Percentiles rank a stretch among this genome's conserved stretches.
These are phyloP conservation scores for Candida railenensis DNA, from an alignment of 805 yeast genomes.

Conservation along the genomic window DNA sequence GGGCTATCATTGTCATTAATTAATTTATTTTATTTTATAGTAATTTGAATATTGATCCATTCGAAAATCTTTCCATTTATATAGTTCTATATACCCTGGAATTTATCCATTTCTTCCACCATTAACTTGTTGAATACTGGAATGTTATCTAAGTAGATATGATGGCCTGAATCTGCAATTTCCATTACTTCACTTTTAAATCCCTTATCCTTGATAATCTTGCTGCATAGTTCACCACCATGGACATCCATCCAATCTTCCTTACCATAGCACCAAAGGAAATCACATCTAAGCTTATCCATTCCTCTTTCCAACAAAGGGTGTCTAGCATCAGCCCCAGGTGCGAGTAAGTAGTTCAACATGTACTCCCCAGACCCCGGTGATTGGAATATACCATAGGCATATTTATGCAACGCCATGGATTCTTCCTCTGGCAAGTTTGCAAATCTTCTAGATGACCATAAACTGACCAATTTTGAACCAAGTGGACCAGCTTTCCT, in stretches of 20 bases:
- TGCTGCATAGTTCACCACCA: conserved; percentile 46
- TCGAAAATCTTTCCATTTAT: background rate
- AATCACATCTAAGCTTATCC: conserved; percentile 52
- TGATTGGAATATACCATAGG: conserved; percentile 81
- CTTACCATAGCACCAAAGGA: conserved; percentile 86
- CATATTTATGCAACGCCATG: conserved; percentile 66
- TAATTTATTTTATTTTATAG: too few species aligned
- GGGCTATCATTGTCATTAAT: background rate
- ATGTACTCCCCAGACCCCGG: conserved; percentile 94
- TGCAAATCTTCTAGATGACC: conserved; percentile 84
- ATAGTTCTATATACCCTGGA: background rate
- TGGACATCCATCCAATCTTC: conserved; percentile 60
- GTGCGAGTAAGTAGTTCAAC: conserved; percentile 76
- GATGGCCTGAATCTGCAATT: conserved; percentile 69
- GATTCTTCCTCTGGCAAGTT: conserved; percentile 47
- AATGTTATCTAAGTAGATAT: conserved; percentile 70
- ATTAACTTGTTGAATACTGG: conserved; percentile 52
- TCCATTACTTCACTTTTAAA: conserved; percentile 29
- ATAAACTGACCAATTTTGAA: conserved; percentile 79
- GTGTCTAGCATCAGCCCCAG: conserved; percentile 86
- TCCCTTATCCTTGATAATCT: conserved; percentile 22
- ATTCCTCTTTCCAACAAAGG: conserved; percentile 60
- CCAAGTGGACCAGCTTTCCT: conserved; percentile 81
- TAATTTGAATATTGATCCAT: background rate
- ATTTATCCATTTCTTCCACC: conserved; percentile 47